Evolutionary conservation across 768 basidiomycete genomes (phyloP).

Genomic region (Albatrellus ellisii): DNA sequence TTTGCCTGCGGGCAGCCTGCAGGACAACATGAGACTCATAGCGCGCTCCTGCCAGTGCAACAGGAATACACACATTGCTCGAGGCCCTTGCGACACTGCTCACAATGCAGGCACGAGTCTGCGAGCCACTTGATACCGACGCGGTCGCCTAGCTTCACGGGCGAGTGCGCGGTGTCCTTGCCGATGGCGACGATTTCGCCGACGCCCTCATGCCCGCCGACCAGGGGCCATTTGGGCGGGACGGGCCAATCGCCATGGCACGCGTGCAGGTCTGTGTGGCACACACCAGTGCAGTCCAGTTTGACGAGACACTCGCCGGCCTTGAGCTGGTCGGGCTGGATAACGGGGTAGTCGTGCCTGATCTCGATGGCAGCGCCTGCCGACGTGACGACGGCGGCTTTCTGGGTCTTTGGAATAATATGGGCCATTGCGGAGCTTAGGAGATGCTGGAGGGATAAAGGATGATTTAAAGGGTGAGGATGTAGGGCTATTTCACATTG

Average conservation of each 20-base stretch:
- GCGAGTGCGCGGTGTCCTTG: constrained; percentile 38
- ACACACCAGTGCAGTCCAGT: constrained; percentile 70
- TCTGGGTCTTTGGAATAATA: constrained; percentile 29
- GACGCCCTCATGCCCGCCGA: constrained; percentile 74
- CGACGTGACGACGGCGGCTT: constrained; percentile 26
- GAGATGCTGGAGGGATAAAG: neutral
- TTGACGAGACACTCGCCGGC: constrained; percentile 70
- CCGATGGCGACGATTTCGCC: constrained; percentile 75
- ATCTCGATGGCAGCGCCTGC: constrained; percentile 21
- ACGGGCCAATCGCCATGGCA: constrained; percentile 73
- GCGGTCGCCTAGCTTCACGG: constrained; percentile 63
- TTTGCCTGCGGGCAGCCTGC: constrained; percentile 47
- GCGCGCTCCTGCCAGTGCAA: neutral
- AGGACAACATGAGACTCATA: neutral
- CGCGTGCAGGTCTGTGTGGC: constrained; percentile 76
- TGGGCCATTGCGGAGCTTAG: constrained; percentile 7
- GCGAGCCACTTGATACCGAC: constrained; percentile 82
- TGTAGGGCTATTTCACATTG: neutral
- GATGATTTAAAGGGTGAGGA: neutral
- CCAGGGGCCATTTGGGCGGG: constrained; percentile 45
- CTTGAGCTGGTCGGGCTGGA: constrained; percentile 35
- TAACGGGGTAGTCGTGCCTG: constrained; percentile 39
- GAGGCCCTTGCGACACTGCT: constrained; percentile 60
- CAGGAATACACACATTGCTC: constrained; percentile 51
- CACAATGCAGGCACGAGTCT: constrained; percentile 62